These are phyloP conservation scores for Neurospora crassa DNA, from an alignment of 2,329 filamentous ascomycete genomes.

Conservation along the genomic window DNA sequence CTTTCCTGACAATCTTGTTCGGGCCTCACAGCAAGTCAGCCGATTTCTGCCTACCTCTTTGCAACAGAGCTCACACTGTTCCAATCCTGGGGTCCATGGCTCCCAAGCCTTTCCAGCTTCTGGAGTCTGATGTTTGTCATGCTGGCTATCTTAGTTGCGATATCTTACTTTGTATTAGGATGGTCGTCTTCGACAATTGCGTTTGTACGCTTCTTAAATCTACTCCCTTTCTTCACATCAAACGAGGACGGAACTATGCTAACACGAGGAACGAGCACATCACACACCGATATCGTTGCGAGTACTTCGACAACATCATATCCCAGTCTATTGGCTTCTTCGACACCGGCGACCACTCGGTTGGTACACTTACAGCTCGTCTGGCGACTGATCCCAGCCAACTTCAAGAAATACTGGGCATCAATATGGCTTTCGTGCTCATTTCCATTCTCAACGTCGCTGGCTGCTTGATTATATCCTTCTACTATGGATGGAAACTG, in stretches of 20 bases:
- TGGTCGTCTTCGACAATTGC: slow-evolving; percentile 36
- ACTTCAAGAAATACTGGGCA: slow-evolving; percentile 50
- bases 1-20: background rate
- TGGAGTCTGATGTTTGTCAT: slow-evolving; percentile 57
- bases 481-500: slow-evolving; percentile 68
- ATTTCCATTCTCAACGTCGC: slow-evolving; percentile 56
- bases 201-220: slow-evolving; percentile 19
- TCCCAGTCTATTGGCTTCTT: slow-evolving; percentile 51
- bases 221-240: background rate
- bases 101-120: slow-evolving; percentile 37
- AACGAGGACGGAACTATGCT: background rate
- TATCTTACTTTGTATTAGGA: slow-evolving; percentile 45
- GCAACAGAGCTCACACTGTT: slow-evolving; percentile 44
- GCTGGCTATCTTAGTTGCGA: slow-evolving; percentile 41
- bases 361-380: slow-evolving; percentile 48
- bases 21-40: slow-evolving; percentile 18
- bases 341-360: slow-evolving; percentile 48
- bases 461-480: slow-evolving; percentile 56
- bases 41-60: slow-evolving; percentile 44
- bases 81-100: slow-evolving; percentile 24
- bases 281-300: slow-evolving; percentile 44
- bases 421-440: slow-evolving; percentile 53
- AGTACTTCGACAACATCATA: slow-evolving; percentile 51
- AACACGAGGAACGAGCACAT: slow-evolving; percentile 24
- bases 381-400: slow-evolving; percentile 47